Evolutionary conservation across 495 filamentous ascomycete species (phyloP), one percentile per base, ranked within the genome.

Genomic region (Aspergillus carlsbadensis): DNA sequence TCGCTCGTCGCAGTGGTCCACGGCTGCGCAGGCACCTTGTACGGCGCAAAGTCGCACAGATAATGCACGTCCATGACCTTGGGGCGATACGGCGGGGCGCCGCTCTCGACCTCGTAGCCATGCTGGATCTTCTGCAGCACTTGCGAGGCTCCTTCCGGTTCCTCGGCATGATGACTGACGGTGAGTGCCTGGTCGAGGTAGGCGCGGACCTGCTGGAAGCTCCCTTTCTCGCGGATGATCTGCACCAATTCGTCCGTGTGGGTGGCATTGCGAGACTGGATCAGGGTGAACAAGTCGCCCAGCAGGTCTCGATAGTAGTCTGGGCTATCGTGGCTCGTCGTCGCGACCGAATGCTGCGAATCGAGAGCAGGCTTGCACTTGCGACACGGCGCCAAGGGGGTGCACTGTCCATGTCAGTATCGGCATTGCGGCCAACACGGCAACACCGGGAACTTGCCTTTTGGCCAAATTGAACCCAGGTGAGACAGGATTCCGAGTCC

Each of bases 1-100:
- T 75, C 71, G 40, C 73, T 70, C 0, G 76, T 80, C 21, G 79
- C 68, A 3, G 52, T 58, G 10, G 79, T 82, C 79, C 79, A 82
- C 6, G 75, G 72, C 17, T 60, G 45, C 1, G 55, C 59, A 6
- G 59, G 59, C 0, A 62, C 37, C n/a, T 43, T 52, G 33, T 52
- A 48, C 1, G 51, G 55, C 14, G 59, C 51, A 47, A 31, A 46
- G 13, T 39, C 40, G 18, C 50, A 52, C 45, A 58, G 10, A 8
- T 55, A 58, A 6, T 53, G 54, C 13, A 62, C 24, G 24, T 62
- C 59, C 55, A 62, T 62, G 21, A 58, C 44, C 46, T 47, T 54
- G 2, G 59, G 52, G 6, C 59, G 59, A 31, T 48, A 54, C 0
- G 34, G 43, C 0, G 54, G 59, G 15, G 35, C n/a, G 15, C 40